phyloP scores from a whole-genome alignment of 257 asterid genomes.

The Striga asiatica region DNA sequence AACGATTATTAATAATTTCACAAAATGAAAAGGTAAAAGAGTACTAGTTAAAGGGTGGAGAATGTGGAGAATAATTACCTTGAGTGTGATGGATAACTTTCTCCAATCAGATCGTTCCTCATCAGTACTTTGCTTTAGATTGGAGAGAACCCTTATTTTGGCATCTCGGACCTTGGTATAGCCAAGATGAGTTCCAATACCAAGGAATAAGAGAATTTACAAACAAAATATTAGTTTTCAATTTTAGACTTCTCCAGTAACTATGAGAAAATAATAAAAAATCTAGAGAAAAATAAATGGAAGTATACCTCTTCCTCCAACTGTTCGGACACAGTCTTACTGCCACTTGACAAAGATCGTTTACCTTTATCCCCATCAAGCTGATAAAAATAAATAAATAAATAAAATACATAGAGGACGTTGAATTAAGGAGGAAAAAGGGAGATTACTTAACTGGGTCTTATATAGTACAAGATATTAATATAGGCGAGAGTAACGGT shows the following conservation, averaged over 20 bases:
- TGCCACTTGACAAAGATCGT: conserved; percentile 38
- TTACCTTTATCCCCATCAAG: conserved; percentile 68
- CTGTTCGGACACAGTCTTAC: conserved; percentile 61
- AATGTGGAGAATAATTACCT: conserved; percentile 38
- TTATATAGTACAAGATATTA: no score
- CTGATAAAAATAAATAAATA: conserved; percentile 23
- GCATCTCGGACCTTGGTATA: conserved; percentile 85
- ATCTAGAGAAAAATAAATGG: conserved; percentile 4
- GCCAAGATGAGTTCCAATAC: conserved; percentile 15
- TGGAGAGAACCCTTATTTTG: conserved; percentile 71
- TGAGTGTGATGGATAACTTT: conserved; percentile 57
- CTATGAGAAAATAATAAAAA: neutral
- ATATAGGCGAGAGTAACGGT: neutral
- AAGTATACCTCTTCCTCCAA: conserved; percentile 73
- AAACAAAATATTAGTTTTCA: no score
- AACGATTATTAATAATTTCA: neutral
- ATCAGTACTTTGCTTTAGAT: conserved; percentile 54
- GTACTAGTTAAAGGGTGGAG: no score
- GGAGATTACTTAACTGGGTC: no score
- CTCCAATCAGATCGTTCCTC: conserved; percentile 78
- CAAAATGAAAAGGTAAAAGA: neutral
- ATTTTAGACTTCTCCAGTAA: conserved; percentile 2
- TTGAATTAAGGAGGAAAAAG: conserved; percentile 16
- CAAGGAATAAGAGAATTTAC: conserved; percentile 5
- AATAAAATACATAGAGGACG: neutral